phyloP scores from a whole-genome alignment of 2,329 filamentous ascomycete species.

The Aspergillus persii region DNA sequence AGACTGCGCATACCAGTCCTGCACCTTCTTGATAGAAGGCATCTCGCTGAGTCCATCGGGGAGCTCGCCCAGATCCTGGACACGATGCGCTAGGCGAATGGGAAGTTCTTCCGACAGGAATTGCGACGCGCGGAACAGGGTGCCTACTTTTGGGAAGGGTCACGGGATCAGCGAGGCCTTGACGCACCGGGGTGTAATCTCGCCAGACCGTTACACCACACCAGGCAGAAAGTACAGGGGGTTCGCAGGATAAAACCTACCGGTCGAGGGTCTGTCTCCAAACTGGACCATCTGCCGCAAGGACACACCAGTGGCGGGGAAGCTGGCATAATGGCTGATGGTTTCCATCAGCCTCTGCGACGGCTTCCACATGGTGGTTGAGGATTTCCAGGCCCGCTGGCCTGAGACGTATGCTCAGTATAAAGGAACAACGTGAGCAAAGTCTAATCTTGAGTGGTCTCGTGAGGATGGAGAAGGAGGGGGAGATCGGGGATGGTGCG shows the following conservation, averaged over 20 bases:
- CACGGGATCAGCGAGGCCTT: constrained; percentile 15
- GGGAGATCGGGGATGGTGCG: constrained; percentile 6
- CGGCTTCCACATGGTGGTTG: constrained; percentile 78
- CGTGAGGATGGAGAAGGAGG: constrained; percentile 10
- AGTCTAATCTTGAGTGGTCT: constrained; percentile 3
- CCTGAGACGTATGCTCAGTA: constrained; percentile 17
- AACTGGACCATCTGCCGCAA: constrained; percentile 99
- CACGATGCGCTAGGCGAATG: constrained; percentile 92
- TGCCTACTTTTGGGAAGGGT: constrained; percentile 57
- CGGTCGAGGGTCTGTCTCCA: constrained; percentile 86
- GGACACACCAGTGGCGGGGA: constrained; percentile 93
- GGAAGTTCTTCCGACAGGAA: constrained; percentile 98
- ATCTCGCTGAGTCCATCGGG: constrained; percentile 97
- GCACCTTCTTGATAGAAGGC: constrained; percentile 91
- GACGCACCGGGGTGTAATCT: constrained; percentile 3
- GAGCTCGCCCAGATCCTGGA: constrained; percentile 86
- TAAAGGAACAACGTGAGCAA: neutral
- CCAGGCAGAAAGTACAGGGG: neutral
- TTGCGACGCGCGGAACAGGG: constrained; percentile 93
- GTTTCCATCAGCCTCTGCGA: constrained; percentile 90
- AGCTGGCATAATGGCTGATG: constrained; percentile 95
- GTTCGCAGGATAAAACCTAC: constrained; percentile 48
- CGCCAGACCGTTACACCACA: neutral
- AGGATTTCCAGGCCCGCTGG: constrained; percentile 27
- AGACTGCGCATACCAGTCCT: constrained; percentile 98